phyloP scores from a whole-genome alignment of 306 rosid genomes.

The Vigna reflexopilosa region DNA sequence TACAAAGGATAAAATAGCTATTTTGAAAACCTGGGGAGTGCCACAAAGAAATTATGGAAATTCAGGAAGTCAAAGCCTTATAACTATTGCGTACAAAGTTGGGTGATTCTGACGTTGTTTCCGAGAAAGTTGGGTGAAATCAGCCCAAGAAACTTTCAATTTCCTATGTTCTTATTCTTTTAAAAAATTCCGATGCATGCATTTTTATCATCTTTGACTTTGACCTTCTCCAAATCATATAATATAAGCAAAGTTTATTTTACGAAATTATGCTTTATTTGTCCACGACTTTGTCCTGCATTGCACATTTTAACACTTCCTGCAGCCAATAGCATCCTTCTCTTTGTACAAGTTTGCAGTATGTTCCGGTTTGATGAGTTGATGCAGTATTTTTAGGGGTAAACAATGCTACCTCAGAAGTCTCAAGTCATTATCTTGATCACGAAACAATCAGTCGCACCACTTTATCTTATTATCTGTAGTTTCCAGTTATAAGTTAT shows the following conservation, averaged over 20 bases:
- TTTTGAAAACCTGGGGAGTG: too few species aligned
- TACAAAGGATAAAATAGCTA: too few species aligned
- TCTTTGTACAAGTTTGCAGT: not conserved
- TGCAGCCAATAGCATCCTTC: not conserved
- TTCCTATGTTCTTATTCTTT: not conserved
- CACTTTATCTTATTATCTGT: not conserved
- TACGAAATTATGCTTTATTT: not conserved
- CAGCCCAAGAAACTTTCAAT: not conserved
- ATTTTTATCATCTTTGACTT: not conserved
- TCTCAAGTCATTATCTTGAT: not conserved
- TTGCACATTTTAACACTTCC: not conserved
- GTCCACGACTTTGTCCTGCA: not conserved
- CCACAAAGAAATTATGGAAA: too few species aligned
- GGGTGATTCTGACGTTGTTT: not conserved
- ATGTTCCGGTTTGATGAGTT: not conserved
- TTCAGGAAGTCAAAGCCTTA: too few species aligned
- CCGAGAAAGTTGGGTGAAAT: not conserved
- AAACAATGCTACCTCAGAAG: not conserved
- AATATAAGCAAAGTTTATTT: not conserved
- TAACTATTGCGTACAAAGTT: too few species aligned
- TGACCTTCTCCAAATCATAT: not conserved
- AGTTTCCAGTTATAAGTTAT: slow-evolving; percentile 2
- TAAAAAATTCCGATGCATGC: not conserved
- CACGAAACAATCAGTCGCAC: not conserved
- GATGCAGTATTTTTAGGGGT: not conserved